These are phyloP conservation scores for Penicillium griseofulvum DNA, from an alignment of 2,329 filamentous ascomycete species.

Conservation along the genomic window DNA sequence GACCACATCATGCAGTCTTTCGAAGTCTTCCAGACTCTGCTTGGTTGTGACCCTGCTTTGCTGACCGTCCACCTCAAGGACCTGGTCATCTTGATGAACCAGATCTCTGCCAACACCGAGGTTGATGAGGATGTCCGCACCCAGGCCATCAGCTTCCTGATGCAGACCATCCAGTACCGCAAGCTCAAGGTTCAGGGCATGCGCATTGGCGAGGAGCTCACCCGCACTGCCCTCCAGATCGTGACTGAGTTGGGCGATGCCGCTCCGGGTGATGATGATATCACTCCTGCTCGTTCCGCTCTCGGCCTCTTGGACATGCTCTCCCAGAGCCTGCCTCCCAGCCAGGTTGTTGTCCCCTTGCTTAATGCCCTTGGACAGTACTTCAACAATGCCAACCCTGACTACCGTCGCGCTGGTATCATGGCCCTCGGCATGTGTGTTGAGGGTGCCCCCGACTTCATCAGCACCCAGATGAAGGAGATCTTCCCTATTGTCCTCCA, in stretches of 20 bases:
- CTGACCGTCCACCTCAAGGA: slow-evolving; percentile 84
- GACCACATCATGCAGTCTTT: slow-evolving; percentile 88
- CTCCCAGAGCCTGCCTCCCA: slow-evolving; percentile 81
- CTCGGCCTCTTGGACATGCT: slow-evolving; percentile 86
- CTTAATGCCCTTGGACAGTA: slow-evolving; percentile 83
- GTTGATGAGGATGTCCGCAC: slow-evolving; percentile 81
- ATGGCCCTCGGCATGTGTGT: slow-evolving; percentile 90
- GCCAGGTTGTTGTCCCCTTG: slow-evolving; percentile 89
- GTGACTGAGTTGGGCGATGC: slow-evolving; percentile 77
- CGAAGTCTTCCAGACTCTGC: slow-evolving; percentile 93
- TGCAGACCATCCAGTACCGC: slow-evolving; percentile 86
- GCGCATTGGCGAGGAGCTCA: slow-evolving; percentile 81
- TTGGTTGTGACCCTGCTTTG: slow-evolving; percentile 83
- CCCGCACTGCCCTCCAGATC: slow-evolving; percentile 82
- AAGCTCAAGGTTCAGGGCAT: slow-evolving; percentile 94
- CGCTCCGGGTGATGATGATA: slow-evolving; percentile 72
- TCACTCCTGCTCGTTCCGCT: slow-evolving; percentile 79
- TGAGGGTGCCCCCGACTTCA: slow-evolving; percentile 95
- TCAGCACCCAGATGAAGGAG: slow-evolving; percentile 83
- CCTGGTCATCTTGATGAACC: slow-evolving; percentile 89
- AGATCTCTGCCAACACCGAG: slow-evolving; percentile 72
- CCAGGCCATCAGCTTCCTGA: slow-evolving; percentile 89
- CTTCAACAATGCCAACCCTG: slow-evolving; percentile 69
- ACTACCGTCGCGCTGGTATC: slow-evolving; percentile 85
- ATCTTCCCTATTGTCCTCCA: slow-evolving; percentile 82